These are phyloP conservation scores for Aspergillus pseudoterreus DNA, from an alignment of 2,329 filamentous ascomycete species.

Conservation along the genomic window DNA sequence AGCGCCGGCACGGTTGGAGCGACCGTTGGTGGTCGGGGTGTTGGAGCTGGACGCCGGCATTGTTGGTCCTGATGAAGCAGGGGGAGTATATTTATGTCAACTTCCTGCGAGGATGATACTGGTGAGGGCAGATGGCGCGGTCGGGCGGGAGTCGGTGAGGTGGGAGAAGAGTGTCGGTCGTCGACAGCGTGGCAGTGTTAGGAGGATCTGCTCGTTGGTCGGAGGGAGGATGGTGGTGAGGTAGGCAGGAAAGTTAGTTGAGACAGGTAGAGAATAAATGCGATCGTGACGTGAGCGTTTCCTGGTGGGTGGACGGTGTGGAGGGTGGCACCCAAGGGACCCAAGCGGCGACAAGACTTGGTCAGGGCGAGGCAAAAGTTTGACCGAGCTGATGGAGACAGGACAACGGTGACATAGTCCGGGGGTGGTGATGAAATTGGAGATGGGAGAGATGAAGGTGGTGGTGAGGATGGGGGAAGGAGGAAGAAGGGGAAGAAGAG, in stretches of 20 bases:
- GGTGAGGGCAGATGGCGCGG: neutral
- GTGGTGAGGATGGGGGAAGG: conserved; percentile 11
- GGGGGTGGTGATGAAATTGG: conserved; percentile 18
- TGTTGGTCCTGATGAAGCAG: conserved; percentile 1
- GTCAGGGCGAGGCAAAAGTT: conserved; percentile 32
- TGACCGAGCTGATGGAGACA: conserved; percentile 21
- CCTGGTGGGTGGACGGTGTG: conserved; percentile 6
- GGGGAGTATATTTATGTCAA: neutral
- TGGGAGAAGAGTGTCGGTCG: neutral
- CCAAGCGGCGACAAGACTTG: conserved; percentile 22
- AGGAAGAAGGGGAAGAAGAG: conserved; percentile 11
- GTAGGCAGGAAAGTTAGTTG: conserved; percentile 3
- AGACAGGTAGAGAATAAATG: neutral
- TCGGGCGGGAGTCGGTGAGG: conserved; percentile 4
- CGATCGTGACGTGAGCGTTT: conserved; percentile 22
- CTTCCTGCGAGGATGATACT: neutral
- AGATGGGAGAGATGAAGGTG: conserved; percentile 7
- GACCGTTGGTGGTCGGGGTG: conserved; percentile 32
- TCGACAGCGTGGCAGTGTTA: neutral
- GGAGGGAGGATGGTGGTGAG: neutral
- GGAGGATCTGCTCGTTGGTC: neutral
- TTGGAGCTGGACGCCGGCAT: conserved; percentile 25
- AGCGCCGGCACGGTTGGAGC: conserved; percentile 28
- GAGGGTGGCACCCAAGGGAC: conserved; percentile 13
- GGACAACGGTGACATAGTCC: conserved; percentile 30